Base-by-base conservation (phyloP, 2,329 filamentous ascomycete genomes). In the Aspergillus brunneoviolaceus region DNA sequence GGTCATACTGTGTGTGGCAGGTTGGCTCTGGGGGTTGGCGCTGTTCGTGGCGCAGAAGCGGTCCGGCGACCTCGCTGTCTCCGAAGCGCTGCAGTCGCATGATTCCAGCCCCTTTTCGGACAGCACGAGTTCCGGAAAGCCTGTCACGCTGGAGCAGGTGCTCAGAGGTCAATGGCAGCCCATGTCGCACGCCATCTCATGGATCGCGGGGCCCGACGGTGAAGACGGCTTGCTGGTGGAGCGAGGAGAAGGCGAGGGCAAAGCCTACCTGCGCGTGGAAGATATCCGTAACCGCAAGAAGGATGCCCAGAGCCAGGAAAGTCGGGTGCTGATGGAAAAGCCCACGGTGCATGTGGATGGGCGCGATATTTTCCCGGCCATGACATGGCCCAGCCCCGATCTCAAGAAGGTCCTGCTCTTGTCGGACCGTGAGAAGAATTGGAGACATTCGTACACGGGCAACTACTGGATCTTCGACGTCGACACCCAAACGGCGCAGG, bases 381-480 rank as follows among this genome's bases (percentile, higher is more conserved):
- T 84, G 66, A 85, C 87, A 3, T 88, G 85, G 81, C 92, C 95
- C 2, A 97, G 92, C 71, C 86, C 87, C 29, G 86, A 98, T 73
- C 82, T 96, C 74, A 91, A 88, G 69, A 94, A 91, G 73, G 92
- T 99, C 3, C 83, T 99, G 55, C 79, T 97, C n/a, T 84, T 87
- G 53, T 91, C 92, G 9, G 81, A 92, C 55, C 73, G 80, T 23
- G 78, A 90, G 74, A 86, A 85, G 69, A 92, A 95, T 69, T 99
- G 92, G 89, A 87, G 95, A 65, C 90, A 98, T 75, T 98, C 94
- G 0, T 93, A 86, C 70, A 92, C 88, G 10, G 94, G 89, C 0
- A 81, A 84, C 27, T 99, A 97, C 79, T 99, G 90, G 87, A 87
- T 99, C 61, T 90, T 97, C 65, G 90, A 99, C 72, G 95, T 99